Evolutionary conservation across 305 asterid species (phyloP).

Genomic region (Fraxinus albicans): DNA sequence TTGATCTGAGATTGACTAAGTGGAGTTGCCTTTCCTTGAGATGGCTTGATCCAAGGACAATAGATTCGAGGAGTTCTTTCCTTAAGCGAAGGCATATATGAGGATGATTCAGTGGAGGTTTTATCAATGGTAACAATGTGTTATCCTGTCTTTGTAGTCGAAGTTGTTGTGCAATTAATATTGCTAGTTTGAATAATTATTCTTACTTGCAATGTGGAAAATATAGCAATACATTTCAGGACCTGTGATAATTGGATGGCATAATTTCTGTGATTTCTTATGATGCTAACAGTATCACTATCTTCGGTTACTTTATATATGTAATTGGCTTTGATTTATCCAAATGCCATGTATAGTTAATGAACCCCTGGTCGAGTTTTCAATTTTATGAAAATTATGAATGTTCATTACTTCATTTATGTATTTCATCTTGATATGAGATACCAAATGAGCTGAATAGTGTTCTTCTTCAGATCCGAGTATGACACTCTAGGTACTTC

Average conservation of each 20-base stretch:
- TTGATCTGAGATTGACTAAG: neutral
- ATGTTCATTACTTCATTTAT: neutral
- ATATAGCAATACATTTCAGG: neutral
- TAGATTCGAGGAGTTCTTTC: neutral
- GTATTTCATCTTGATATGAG: neutral
- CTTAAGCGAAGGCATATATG: neutral
- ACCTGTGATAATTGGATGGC: neutral
- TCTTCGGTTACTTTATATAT: neutral
- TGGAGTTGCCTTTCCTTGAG: neutral
- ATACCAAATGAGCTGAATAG: neutral
- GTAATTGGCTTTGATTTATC: neutral
- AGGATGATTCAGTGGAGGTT: neutral
- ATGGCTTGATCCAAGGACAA: neutral
- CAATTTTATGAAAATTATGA: neutral
- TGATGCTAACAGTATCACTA: neutral
- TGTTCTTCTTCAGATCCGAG: constrained; percentile 65
- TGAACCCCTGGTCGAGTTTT: neutral
- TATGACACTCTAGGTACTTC: constrained; percentile 96
- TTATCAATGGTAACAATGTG: neutral
- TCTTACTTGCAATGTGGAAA: neutral
- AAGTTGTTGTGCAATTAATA: neutral
- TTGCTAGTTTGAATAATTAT: neutral
- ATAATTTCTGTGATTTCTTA: neutral
- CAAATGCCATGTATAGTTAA: neutral
- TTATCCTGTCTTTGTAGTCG: neutral